These are phyloP conservation scores for Pseudopithomyces chartarum DNA, from an alignment of 2,329 filamentous ascomycete genomes.

Conservation along the genomic window DNA sequence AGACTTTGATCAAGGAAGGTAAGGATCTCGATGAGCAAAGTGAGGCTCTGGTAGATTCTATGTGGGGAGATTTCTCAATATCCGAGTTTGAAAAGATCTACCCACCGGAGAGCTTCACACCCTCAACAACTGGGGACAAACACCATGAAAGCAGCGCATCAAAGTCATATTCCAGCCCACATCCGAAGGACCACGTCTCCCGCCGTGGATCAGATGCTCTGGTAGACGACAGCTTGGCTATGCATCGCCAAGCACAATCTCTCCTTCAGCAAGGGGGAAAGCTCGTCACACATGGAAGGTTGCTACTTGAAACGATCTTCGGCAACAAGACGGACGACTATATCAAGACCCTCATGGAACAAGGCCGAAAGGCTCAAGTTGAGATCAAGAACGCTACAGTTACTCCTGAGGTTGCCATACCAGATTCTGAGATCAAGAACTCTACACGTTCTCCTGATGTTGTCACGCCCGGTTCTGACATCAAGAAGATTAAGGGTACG, in stretches of 20 bases:
- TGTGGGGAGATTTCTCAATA: neutral
- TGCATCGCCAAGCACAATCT: neutral
- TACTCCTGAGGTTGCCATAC: too few relatives aligned
- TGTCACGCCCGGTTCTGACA: too few relatives aligned
- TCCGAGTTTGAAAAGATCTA: neutral
- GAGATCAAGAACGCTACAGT: too few relatives aligned
- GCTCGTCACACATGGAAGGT: neutral
- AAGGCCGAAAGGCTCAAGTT: too few relatives aligned
- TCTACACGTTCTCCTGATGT: too few relatives aligned
- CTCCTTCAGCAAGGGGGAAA: neutral
- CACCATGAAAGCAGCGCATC: neutral
- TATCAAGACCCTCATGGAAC: neutral
- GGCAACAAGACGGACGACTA: conserved; percentile 3
- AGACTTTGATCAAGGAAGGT: conserved; percentile 2
- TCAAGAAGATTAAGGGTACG: too few relatives aligned
- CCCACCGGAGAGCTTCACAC: neutral
- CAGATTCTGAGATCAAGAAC: too few relatives aligned
- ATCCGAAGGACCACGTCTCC: neutral
- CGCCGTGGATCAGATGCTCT: neutral
- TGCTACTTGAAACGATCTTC: neutral
- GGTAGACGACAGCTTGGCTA: neutral
- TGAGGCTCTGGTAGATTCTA: neutral
- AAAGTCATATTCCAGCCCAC: neutral
- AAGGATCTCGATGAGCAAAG: neutral
- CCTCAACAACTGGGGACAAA: neutral